Conservation (phyloP, 768 basidiomycete genomes). For the Termitomyces heimii region DNA sequence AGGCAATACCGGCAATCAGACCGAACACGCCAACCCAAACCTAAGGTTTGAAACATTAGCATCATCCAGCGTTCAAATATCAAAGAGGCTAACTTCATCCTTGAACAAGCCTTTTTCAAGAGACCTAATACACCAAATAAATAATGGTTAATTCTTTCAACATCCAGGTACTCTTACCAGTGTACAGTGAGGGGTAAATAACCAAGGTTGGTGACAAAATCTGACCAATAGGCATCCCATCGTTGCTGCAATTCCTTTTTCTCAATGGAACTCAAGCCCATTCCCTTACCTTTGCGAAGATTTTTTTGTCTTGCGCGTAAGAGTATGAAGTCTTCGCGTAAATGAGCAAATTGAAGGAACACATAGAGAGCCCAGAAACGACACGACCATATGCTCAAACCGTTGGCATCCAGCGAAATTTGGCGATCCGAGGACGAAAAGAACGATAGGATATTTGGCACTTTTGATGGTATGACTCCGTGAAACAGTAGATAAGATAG, state of each 20-base stretch:
- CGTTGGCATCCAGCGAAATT: constrained; percentile 38
- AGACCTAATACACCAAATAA: constrained; percentile 44
- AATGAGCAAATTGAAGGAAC: constrained; percentile 67
- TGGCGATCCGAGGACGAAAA: constrained; percentile 34
- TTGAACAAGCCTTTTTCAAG: constrained; percentile 59
- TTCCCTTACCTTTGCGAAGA: constrained; percentile 53
- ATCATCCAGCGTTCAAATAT: neutral
- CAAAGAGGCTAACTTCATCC: constrained; percentile 45
- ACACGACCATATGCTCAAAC: constrained; percentile 62
- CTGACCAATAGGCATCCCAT: constrained; percentile 68
- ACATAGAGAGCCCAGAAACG: constrained; percentile 82
- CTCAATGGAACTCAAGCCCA: constrained; percentile 40
- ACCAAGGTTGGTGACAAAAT: constrained; percentile 63
- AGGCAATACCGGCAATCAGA: constrained; percentile 46
- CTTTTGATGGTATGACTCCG: constrained; percentile 50
- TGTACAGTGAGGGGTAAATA: constrained; percentile 83
- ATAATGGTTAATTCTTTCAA: neutral
- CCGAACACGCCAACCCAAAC: constrained; percentile 36
- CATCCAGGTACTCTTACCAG: constrained; percentile 45
- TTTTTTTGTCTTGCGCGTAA: constrained; percentile 48
- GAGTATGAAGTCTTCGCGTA: constrained; percentile 61
- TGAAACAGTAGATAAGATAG: constrained; percentile 61
- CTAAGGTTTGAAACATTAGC: constrained; percentile 17
- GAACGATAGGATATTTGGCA: constrained; percentile 39
- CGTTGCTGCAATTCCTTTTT: constrained; percentile 49